These are phyloP conservation scores for Laguncularia racemosa DNA, from an alignment of 345 rosid species.

Conservation along the genomic window DNA sequence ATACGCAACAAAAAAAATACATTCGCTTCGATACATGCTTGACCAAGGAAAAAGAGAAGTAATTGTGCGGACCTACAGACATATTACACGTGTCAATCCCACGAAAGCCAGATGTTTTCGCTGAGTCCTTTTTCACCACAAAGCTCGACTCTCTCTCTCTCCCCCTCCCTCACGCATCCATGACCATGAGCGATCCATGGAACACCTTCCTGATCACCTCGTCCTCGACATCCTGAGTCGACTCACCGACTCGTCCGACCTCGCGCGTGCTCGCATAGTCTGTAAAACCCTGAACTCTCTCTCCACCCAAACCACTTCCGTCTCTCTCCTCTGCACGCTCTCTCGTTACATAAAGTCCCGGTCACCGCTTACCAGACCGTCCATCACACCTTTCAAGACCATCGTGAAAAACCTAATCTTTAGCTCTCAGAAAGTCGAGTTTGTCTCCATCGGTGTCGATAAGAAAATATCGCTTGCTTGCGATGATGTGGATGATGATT, in stretches of 20 bases:
- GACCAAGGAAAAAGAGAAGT: no score
- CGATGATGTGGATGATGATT: slow-evolving; percentile 52
- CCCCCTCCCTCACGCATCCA: background rate
- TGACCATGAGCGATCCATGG: slow-evolving; percentile 20
- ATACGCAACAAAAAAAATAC: no score
- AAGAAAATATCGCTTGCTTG: slow-evolving; percentile 29
- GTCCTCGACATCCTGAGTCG: slow-evolving; percentile 52
- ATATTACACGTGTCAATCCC: no score
- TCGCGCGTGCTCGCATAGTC: slow-evolving; percentile 50
- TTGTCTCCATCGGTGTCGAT: slow-evolving; percentile 46
- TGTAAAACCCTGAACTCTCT: slow-evolving; percentile 35
- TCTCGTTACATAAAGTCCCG: slow-evolving; percentile 46
- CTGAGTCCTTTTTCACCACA: background rate
- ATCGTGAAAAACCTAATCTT: slow-evolving; percentile 21
- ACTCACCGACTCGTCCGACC: slow-evolving; percentile 43
- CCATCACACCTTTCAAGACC: slow-evolving; percentile 50
- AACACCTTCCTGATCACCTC: slow-evolving; percentile 42
- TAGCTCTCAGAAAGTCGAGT: slow-evolving; percentile 16
- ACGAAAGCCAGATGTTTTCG: background rate
- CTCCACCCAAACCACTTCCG: slow-evolving; percentile 31
- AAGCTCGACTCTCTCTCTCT: background rate
- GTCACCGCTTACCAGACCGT: slow-evolving; percentile 23
- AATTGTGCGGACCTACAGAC: no score
- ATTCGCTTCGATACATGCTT: no score
- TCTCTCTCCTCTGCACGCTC: slow-evolving; percentile 49